Evolutionary conservation across 768 basidiomycete genomes (phyloP).

Genomic region (Rubroboletus satanas): DNA sequence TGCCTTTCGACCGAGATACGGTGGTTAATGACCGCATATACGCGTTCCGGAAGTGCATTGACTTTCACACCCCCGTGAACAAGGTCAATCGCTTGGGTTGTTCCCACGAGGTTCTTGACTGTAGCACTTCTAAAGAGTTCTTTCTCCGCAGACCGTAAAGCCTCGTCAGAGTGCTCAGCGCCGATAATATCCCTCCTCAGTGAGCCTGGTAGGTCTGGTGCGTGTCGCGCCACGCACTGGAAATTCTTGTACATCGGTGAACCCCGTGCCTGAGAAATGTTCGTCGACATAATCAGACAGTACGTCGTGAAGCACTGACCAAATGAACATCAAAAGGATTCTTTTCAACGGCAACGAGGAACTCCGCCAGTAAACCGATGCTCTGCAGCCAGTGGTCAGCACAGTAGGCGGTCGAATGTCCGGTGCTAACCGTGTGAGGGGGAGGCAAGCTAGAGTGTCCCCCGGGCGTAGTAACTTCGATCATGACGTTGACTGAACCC

Average conservation of each 20-base stretch:
- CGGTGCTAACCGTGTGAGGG: slow-evolving; percentile 59
- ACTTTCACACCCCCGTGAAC: slow-evolving; percentile 65
- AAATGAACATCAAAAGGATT: slow-evolving; percentile 55
- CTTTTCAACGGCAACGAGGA: slow-evolving; percentile 65
- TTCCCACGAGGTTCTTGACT: slow-evolving; percentile 51
- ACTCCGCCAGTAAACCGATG: slow-evolving; percentile 74
- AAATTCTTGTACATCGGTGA: slow-evolving; percentile 58
- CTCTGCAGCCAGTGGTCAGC: slow-evolving; percentile 41
- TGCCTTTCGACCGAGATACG: slow-evolving; percentile 62
- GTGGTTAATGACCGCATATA: slow-evolving; percentile 67
- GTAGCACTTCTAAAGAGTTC: slow-evolving; percentile 37
- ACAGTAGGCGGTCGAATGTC: neutral
- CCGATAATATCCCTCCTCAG: slow-evolving; percentile 47
- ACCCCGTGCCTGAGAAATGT: slow-evolving; percentile 40
- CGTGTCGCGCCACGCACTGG: slow-evolving; percentile 65
- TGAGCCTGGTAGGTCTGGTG: slow-evolving; percentile 45
- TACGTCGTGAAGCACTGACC: slow-evolving; percentile 30
- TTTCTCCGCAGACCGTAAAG: slow-evolving; percentile 51
- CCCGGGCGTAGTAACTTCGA: slow-evolving; percentile 67
- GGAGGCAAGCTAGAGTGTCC: slow-evolving; percentile 89
- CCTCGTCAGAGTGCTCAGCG: slow-evolving; percentile 46
- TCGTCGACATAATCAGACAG: neutral
- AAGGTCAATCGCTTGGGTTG: slow-evolving; percentile 77
- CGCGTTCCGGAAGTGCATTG: slow-evolving; percentile 77
- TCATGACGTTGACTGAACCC: slow-evolving; percentile 58